These are phyloP conservation scores for Aspergillus unguis DNA, from an alignment of 2,329 filamentous ascomycete species.

Conservation along the genomic window DNA sequence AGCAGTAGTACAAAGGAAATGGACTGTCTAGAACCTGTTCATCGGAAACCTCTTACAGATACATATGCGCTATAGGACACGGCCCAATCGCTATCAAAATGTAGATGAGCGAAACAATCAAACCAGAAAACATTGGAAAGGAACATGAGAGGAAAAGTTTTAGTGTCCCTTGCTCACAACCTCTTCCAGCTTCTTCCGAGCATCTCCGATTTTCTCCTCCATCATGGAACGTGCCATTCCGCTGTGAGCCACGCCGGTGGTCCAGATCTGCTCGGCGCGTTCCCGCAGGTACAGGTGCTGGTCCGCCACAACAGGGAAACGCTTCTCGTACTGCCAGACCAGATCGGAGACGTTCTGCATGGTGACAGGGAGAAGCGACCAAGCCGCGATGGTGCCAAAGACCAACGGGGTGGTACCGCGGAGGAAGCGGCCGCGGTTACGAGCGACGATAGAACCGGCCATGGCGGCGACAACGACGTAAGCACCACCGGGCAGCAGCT, in stretches of 20 bases:
- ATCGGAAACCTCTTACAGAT: slow-evolving; percentile 11
- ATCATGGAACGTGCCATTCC: slow-evolving; percentile 68
- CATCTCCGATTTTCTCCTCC: slow-evolving; percentile 74
- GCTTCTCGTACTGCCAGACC: slow-evolving; percentile 89
- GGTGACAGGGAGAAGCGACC: slow-evolving; percentile 81
- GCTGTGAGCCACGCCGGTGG: slow-evolving; percentile 71
- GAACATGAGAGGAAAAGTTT: slow-evolving; percentile 17
- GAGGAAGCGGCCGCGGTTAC: slow-evolving; percentile 81
- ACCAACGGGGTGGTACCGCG: slow-evolving; percentile 72
- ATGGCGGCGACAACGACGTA: slow-evolving; percentile 94
- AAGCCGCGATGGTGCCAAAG: slow-evolving; percentile 78
- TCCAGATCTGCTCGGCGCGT: slow-evolving; percentile 64
- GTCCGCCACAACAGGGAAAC: slow-evolving; percentile 76
- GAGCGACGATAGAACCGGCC: slow-evolving; percentile 86
- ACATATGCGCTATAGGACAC: slow-evolving; percentile 14
- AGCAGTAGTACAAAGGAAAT: slow-evolving; percentile 6
- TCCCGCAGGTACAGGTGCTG: slow-evolving; percentile 72
- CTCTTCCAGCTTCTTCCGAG: slow-evolving; percentile 73
- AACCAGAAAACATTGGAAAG: slow-evolving; percentile 4
- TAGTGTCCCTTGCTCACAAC: slow-evolving; percentile 91
- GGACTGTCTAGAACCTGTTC: slow-evolving; percentile 11
- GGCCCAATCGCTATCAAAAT: slow-evolving; percentile 12
- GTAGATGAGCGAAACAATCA: slow-evolving; percentile 13
- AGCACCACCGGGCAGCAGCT: slow-evolving; percentile 80
- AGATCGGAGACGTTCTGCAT: slow-evolving; percentile 84